Base-by-base conservation (phyloP, 192 early-diverging fungal species). In the Cetraspora pellucida region DNA sequence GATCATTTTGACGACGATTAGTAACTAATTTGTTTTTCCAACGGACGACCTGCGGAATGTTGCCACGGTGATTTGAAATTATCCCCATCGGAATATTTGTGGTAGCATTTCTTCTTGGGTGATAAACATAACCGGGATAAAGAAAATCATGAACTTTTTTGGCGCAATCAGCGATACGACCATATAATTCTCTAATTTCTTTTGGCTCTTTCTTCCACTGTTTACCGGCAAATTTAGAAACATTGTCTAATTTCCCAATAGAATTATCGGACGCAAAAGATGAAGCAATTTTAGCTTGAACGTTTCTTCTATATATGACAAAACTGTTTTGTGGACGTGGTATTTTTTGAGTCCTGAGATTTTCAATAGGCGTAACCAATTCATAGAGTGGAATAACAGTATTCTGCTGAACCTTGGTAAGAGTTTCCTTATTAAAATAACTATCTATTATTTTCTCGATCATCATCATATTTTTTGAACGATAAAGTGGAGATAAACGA, bases 281-380 rank as follows among this genome's bases (percentile, higher is more conserved):
- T 43, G 19, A 19, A 4, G 63, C 63, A 25, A 64, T 64, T 64
- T 64, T 43, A 37, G 61, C 57, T 8, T 72, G 74, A 9, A 71
- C 25, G 16, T 81, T 79, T 43, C 55, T 80, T 28, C 82, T 72
- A 43, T 79, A 83, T 17, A 83, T 69, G 0, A 83, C 21, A 43
- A 83, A 83, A 4, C 73, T 72, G 31, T 83, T 83, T 9, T 72
- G 54, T 10, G 82, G 82, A 6, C 82, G 57, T 21, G 82, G 82
- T 23, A 79, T 45, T 17, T 75, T 81, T 10, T 54, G 59, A 2
- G 59, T 69, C 9, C 68, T 17, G 17, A 28, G 4, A 19, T 70
- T 70, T 13, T 50, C 68, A 10, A 27, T 27, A 1, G 68, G 68
- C 2, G 45, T 54, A 10, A 70, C 10, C 9, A 70, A 21, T 10